Percentiles rank a stretch among this genome's conserved stretches.
phyloP scores from a whole-genome alignment of 2,329 filamentous ascomycete species.

The Berkeleyomyces basicola region DNA sequence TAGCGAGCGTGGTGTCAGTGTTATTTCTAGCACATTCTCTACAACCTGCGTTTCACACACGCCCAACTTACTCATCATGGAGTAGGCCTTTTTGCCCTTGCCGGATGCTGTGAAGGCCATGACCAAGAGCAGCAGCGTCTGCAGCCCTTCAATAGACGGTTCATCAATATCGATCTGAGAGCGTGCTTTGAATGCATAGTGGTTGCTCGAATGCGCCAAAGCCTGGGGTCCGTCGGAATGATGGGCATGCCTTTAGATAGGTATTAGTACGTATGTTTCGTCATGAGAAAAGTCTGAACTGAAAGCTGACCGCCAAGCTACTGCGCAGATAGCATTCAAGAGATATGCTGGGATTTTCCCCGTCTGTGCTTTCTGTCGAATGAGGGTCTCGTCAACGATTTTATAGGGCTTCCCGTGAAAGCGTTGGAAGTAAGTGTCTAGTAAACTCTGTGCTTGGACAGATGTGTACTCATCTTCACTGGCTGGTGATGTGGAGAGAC shows the following conservation, averaged over 20 bases:
- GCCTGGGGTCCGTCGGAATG: slow-evolving; percentile 51
- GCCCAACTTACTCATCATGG: slow-evolving; percentile 51
- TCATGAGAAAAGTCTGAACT: background rate
- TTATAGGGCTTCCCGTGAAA: slow-evolving; percentile 72
- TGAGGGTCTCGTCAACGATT: slow-evolving; percentile 60
- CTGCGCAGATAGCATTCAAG: slow-evolving; percentile 40
- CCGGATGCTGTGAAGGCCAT: slow-evolving; percentile 62
- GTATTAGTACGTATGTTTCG: slow-evolving; percentile 11
- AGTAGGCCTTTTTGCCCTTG: slow-evolving; percentile 71
- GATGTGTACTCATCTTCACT: background rate
- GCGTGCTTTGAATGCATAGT: slow-evolving; percentile 55
- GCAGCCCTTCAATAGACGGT: slow-evolving; percentile 60
- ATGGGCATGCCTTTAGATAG: slow-evolving; percentile 44
- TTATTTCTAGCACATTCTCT: background rate
- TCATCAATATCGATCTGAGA: slow-evolving; percentile 61
- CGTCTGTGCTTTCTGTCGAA: slow-evolving; percentile 53
- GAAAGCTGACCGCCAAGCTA: slow-evolving; percentile 40
- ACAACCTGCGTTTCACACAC: background rate
- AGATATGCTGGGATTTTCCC: slow-evolving; percentile 45
- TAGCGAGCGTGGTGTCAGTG: slow-evolving; percentile 21
- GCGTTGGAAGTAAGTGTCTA: slow-evolving; percentile 65
- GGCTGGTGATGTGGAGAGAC: background rate
- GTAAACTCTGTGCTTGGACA: slow-evolving; percentile 25
- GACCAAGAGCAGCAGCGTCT: slow-evolving; percentile 58
- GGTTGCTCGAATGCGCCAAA: slow-evolving; percentile 51